phyloP scores from a whole-genome alignment of 352 stramenopile genomes.

The Pythium phragmitis region DNA sequence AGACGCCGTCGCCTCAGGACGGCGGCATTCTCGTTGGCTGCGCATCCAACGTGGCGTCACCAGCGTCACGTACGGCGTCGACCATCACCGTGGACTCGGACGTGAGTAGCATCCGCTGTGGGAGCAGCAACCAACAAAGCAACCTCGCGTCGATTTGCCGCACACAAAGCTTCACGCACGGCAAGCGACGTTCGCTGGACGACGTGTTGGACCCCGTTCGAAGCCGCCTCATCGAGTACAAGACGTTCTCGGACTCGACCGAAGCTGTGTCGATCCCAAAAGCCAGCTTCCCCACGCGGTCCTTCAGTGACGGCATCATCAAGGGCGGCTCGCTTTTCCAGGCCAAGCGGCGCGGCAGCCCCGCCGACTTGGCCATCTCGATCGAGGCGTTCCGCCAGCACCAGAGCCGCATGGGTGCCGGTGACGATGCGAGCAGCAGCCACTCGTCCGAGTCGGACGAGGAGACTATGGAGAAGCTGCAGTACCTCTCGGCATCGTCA shows the following conservation, averaged over 20 bases:
- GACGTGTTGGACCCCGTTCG: conserved; percentile 72
- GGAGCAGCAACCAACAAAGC: conserved; percentile 8
- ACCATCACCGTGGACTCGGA: conserved; percentile 18
- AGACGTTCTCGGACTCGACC: conserved; percentile 61
- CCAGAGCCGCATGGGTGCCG: conserved; percentile 56
- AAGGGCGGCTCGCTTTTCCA: conserved; percentile 58
- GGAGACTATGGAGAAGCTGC: conserved; percentile 35
- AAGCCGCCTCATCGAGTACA: conserved; percentile 78
- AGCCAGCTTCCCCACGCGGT: conserved; percentile 60
- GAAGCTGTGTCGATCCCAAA: conserved; percentile 49
- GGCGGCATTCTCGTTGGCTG: conserved; percentile 5
- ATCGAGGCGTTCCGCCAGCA: conserved; percentile 74
- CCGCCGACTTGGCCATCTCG: conserved; percentile 70
- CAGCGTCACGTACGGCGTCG: conserved; percentile 7
- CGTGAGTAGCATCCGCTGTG: conserved; percentile 24
- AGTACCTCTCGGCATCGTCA: conserved; percentile 34
- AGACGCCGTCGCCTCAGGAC: conserved; percentile 26
- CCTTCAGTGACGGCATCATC: conserved; percentile 77
- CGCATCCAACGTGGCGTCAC: conserved; percentile 11
- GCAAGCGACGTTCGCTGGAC: conserved; percentile 70
- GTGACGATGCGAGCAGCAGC: conserved; percentile 34
- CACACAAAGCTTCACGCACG: conserved; percentile 51
- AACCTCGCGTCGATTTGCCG: not conserved
- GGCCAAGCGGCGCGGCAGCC: conserved; percentile 63
- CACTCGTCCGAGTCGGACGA: conserved; percentile 40